A percentile compares a stretch with the other conserved stretches of the same genome.
phyloP scores from a whole-genome alignment of 2,329 filamentous ascomycete genomes.

The Colletotrichum gigasporum region DNA sequence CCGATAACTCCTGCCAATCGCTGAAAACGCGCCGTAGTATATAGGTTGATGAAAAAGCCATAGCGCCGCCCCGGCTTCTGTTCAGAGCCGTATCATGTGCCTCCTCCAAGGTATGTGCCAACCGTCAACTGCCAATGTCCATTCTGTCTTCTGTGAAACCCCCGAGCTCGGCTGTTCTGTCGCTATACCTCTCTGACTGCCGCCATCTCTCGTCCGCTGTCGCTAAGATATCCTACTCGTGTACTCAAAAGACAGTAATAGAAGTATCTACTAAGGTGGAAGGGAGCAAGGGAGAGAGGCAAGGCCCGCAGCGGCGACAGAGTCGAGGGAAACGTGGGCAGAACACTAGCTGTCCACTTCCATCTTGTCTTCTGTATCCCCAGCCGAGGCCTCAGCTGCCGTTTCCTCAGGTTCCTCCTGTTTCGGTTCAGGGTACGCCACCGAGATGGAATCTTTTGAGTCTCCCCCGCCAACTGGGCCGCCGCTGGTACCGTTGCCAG shows the following conservation, averaged over 20 bases:
- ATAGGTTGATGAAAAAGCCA: constrained; percentile 23
- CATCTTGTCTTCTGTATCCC: constrained; percentile 19
- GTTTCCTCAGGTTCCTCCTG: constrained; percentile 16
- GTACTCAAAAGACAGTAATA: too few relatives aligned
- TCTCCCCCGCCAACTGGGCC: constrained; percentile 12
- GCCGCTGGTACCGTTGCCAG: constrained; percentile 33
- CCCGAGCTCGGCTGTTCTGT: background rate
- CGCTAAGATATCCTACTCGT: too few relatives aligned
- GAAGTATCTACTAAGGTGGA: too few relatives aligned
- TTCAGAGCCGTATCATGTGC: background rate
- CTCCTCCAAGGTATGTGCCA: background rate
- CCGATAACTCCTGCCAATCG: constrained; percentile 18
- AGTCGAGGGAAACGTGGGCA: background rate
- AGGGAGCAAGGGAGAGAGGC: too few relatives aligned
- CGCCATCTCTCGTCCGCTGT: too few relatives aligned
- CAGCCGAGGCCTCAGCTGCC: background rate
- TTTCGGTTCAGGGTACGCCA: constrained; percentile 29
- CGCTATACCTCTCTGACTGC: constrained; percentile 20
- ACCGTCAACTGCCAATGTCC: constrained; percentile 13
- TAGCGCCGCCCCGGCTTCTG: constrained; percentile 10
- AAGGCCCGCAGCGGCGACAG: background rate
- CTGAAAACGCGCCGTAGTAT: constrained; percentile 17
- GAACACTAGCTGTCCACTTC: constrained; percentile 24
- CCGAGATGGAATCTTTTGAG: constrained; percentile 34
- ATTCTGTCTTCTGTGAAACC: constrained; percentile 3